These are phyloP conservation scores for Anthracocystis panici-leucophaei DNA, from an alignment of 1,284 basidiomycete genomes.

Conservation along the genomic window DNA sequence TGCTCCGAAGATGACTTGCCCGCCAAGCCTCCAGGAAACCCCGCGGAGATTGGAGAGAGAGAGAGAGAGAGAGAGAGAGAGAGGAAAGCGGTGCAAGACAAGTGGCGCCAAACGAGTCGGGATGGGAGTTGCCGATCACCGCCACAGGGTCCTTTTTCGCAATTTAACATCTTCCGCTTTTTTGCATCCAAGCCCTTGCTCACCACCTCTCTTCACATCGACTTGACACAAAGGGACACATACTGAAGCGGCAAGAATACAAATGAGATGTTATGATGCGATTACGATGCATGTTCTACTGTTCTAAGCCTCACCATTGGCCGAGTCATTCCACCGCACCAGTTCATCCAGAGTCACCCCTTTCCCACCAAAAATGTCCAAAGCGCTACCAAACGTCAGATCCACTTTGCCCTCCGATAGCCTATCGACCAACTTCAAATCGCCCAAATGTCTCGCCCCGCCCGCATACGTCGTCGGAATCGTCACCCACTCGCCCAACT, in stretches of 20 bases:
- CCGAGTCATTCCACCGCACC: constrained; percentile 71
- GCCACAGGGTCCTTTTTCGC: neutral
- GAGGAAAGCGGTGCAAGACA: neutral
- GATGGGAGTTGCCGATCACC: constrained; percentile 13
- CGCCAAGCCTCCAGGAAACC: neutral
- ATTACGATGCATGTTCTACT: neutral
- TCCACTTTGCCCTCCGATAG: constrained; percentile 89
- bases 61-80: neutral
- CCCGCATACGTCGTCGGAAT: constrained; percentile 98
- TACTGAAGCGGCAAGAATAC: neutral
- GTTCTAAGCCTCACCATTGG: constrained; percentile 4
- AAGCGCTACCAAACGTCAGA: constrained; percentile 88
- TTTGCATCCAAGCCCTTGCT: neutral
- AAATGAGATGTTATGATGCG: neutral
- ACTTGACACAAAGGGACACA: neutral
- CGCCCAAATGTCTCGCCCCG: constrained; percentile 86
- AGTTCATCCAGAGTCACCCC: constrained; percentile 81
- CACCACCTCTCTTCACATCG: neutral
- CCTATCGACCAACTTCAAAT: constrained; percentile 84
- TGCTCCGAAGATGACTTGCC: neutral
- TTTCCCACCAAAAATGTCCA: constrained; percentile 85
- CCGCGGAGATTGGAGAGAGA: neutral
- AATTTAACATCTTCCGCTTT: constrained; percentile 7
- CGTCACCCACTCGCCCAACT: constrained; percentile 87
- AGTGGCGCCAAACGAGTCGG: neutral